Conservation (phyloP, 202 grass and related monocot species). For the Schoenoplectus triqueter region DNA sequence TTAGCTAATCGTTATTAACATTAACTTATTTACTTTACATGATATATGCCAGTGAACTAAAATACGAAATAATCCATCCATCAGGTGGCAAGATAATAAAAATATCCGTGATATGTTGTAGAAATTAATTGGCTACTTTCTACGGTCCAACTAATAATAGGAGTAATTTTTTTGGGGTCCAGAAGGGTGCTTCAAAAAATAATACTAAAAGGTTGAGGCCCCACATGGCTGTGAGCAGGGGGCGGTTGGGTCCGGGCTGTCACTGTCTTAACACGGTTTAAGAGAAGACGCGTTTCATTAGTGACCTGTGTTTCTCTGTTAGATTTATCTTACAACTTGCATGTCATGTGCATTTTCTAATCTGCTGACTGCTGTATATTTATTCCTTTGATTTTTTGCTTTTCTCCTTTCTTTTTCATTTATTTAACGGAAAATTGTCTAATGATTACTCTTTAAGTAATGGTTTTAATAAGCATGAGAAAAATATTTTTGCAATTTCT, state of each 20-base stretch:
- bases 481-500: not conserved
- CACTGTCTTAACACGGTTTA: constrained; percentile 8
- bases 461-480: not conserved
- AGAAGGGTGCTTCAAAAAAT: not conserved
- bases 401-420: not conserved
- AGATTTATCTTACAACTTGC: not conserved
- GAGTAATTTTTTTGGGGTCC: not conserved
- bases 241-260: not conserved
- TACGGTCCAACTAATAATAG: not conserved
- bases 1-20: not conserved
- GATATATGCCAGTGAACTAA: not conserved
- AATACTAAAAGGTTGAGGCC: not conserved
- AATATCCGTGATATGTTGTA: not conserved
- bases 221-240: not conserved
- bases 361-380: constrained; percentile 12
- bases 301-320: constrained; percentile 3
- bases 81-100: not conserved
- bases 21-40: not conserved
- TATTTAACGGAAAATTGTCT: not conserved
- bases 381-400: constrained; percentile 10
- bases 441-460: not conserved
- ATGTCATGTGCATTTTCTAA: constrained; percentile 28
- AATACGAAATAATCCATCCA: not conserved
- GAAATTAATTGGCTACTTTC: not conserved
- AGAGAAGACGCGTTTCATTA: constrained; percentile 15